Evolutionary conservation across 495 filamentous ascomycete genomes (phyloP), one percentile per base, ranked within the genome.

Genomic region (Penicillium canescens): DNA sequence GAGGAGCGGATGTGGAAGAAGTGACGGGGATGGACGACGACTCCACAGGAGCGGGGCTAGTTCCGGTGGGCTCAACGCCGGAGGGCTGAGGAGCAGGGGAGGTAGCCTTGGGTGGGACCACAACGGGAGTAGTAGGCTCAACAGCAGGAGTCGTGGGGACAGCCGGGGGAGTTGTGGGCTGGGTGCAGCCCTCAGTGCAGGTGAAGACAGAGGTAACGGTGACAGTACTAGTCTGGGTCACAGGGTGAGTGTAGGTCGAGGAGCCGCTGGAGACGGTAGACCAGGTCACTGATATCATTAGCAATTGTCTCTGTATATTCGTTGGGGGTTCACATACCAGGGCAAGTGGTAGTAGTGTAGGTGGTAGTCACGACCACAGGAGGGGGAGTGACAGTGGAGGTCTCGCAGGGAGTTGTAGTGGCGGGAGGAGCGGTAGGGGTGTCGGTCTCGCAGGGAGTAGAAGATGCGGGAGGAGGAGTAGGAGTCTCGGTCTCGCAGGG

Each of bases 261-360:
- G 65, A 62, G 18, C 59, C 61, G 36, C 55, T 70, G 1, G 63
- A 61, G 21, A 64, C 52, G 12, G 57, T 62, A n/a, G 44, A 62
- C 44, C 57, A 63, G 16, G 55, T 61, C 12, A 70, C 63, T 60
- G 10, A 7, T 8, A n/a, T 36, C 13, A 24, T 63, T 49, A 63
- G 56, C 38, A 49, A 41, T 46, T 24, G 16, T 11, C 20, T 8
- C 10, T n/a, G 3, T 36, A 1, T 3, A 6, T 21, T 28, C 3
- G 1, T 5, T 13, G 6, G 6, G 6, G 2, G 14, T 46, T 35
- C 23, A 57, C 57, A 46, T 63, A 66, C 63, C 54, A 23, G 63
- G 63, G 50, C 63, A 66, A 14, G 57, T 59, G 9, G 63, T 67
- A 6, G 63, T 64, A 6, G 50, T 59, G 13, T 40, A 59, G 9